Evolutionary conservation across 78 protist genomes (phyloP).

Genomic region (slime mould (Dictyostelium discoideum)): DNA sequence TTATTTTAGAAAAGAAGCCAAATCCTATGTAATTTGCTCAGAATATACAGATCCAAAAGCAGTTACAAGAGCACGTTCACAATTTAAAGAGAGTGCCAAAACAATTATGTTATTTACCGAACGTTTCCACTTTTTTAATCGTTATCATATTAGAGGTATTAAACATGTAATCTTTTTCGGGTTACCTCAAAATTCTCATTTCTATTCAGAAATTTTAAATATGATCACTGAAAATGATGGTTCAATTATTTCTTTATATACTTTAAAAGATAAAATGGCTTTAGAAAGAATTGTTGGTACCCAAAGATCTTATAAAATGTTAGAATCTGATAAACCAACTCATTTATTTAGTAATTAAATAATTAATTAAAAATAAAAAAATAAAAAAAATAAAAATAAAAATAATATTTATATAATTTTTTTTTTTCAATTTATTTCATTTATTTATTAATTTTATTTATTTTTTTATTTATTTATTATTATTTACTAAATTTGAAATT

Average conservation of each 20-base stretch:
- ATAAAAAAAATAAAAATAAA: not conserved
- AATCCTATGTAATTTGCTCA: constrained; percentile 19
- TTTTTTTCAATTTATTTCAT: no score
- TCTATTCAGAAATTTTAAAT: constrained; percentile 63
- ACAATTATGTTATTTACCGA: constrained; percentile 68
- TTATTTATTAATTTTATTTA: not conserved
- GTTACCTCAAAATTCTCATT: constrained; percentile 41
- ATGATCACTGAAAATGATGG: constrained; percentile 49
- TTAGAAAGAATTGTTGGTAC: constrained; percentile 80
- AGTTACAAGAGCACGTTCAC: constrained; percentile 41
- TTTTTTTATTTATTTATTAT: not conserved
- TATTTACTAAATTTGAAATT: not conserved
- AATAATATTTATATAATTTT: not conserved
- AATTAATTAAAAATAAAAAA: not conserved
- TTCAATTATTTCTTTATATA: constrained; percentile 41
- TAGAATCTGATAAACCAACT: constrained; percentile 60
- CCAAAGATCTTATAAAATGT: constrained; percentile 46
- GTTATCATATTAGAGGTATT: constrained; percentile 50
- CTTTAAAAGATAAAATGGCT: constrained; percentile 50
- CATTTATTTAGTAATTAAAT: constrained; percentile 48
- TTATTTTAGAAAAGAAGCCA: constrained; percentile 75
- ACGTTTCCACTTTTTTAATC: constrained; percentile 73
- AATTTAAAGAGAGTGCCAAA: constrained; percentile 30
- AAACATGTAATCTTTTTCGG: constrained; percentile 80
- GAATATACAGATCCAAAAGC: constrained; percentile 53